phyloP scores from a whole-genome alignment of 768 basidiomycete genomes.

The Macrolepiota fuliginosa region DNA sequence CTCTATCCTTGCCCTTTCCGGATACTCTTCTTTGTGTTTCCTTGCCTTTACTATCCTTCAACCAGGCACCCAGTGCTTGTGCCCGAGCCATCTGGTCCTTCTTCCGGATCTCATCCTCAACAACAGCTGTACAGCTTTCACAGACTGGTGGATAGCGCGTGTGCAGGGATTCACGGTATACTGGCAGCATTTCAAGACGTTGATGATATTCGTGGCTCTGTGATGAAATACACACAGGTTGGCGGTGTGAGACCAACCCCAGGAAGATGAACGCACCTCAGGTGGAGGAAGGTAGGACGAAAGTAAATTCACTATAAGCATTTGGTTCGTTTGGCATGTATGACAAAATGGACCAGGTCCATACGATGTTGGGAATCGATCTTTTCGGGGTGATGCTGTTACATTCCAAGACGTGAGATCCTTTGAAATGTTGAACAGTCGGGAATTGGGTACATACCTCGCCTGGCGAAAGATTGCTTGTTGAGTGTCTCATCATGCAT shows the following conservation, averaged over 20 bases:
- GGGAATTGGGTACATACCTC: slow-evolving; percentile 45
- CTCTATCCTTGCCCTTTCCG: slow-evolving; percentile 35
- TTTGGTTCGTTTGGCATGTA: slow-evolving; percentile 90
- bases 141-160: slow-evolving; percentile 88
- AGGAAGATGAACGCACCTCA: slow-evolving; percentile 47
- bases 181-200: slow-evolving; percentile 61
- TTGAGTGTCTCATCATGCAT: slow-evolving; percentile 84
- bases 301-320: slow-evolving; percentile 79
- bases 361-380: slow-evolving; percentile 64
- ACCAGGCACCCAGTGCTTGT: slow-evolving; percentile 70
- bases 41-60: slow-evolving; percentile 65
- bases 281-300: slow-evolving; percentile 85
- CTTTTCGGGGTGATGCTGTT: slow-evolving; percentile 66
- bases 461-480: slow-evolving; percentile 60
- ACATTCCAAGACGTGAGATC: not conserved
- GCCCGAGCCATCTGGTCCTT: slow-evolving; percentile 83
- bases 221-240: slow-evolving; percentile 6
- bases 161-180: slow-evolving; percentile 75
- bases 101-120: slow-evolving; percentile 76
- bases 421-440: not conserved
- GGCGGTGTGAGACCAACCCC: not conserved
- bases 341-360: slow-evolving; percentile 74
- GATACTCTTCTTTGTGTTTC: slow-evolving; percentile 51
- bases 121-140: slow-evolving; percentile 65
- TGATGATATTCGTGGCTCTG: slow-evolving; percentile 73